A percentile compares a stretch with the other conserved stretches of the same genome.
These are phyloP conservation scores for Geotrichum bryndzae DNA, from an alignment of 1,139 yeast species.

Conservation along the genomic window DNA sequence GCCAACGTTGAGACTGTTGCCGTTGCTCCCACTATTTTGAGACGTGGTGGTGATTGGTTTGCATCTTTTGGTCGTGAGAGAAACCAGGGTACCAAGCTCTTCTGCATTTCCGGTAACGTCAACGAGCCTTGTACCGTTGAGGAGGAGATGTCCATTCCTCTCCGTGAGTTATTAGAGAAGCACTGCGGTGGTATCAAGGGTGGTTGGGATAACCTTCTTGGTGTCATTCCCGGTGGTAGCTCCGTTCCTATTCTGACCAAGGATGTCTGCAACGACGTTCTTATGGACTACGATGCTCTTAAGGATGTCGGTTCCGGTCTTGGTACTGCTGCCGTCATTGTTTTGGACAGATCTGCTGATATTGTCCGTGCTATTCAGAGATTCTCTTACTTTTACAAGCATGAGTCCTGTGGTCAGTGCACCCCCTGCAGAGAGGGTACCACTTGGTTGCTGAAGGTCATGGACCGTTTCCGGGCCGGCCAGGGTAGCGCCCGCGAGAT, in stretches of 20 bases:
- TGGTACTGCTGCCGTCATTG: slow-evolving; percentile 90
- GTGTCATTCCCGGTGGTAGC: slow-evolving; percentile 84
- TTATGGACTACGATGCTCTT: slow-evolving; percentile 83
- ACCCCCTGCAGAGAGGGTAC: slow-evolving; percentile 95
- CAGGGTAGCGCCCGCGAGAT: slow-evolving; percentile 76
- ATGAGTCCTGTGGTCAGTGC: slow-evolving; percentile 91
- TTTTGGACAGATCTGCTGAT: slow-evolving; percentile 80
- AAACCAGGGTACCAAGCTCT: slow-evolving; percentile 73
- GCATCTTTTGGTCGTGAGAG: slow-evolving; percentile 76
- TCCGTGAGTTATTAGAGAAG: slow-evolving; percentile 71
- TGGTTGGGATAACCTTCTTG: slow-evolving; percentile 85
- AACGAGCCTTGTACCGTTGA: slow-evolving; percentile 89
- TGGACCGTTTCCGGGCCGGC: slow-evolving; percentile 73
- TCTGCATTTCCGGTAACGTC: slow-evolving; percentile 83
- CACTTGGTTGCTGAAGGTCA: slow-evolving; percentile 73
- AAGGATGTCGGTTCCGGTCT: slow-evolving; percentile 80
- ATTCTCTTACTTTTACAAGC: slow-evolving; percentile 74
- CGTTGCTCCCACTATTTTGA: slow-evolving; percentile 79
- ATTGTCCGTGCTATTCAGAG: slow-evolving; percentile 80
- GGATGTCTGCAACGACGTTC: slow-evolving; percentile 56
- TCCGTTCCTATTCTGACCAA: slow-evolving; percentile 77
- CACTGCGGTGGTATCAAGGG: slow-evolving; percentile 89
- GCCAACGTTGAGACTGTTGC: slow-evolving; percentile 86
- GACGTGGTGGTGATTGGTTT: slow-evolving; percentile 88
- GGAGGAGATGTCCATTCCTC: slow-evolving; percentile 87